Evolutionary conservation across 1,284 basidiomycete genomes (phyloP), one percentile per base, ranked within the genome.

Genomic region (Trichosporon coremiiforme): DNA sequence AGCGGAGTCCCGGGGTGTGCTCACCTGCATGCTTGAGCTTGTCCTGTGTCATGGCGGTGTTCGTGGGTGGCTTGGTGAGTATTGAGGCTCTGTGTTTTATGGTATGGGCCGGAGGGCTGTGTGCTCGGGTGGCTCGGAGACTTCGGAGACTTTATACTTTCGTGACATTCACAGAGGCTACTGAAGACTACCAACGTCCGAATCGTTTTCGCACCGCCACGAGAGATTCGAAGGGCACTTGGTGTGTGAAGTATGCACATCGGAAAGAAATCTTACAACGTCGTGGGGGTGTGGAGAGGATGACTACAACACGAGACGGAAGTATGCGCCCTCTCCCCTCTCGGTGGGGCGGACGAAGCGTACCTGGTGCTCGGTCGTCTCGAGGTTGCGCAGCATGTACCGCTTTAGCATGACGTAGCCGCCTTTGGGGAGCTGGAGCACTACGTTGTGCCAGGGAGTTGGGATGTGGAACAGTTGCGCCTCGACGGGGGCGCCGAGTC

Each of bases 361-460:
- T 2, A 65, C 64, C 12, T 47, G 41, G 64, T 65, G 64, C 45
- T 65, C 64, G 15, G 29, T 50, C 41, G 41, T 31, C 25, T 31
- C 64, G 25, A 65, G 45, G 64, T 65, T 50, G 4, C 29, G 20
- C 25, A 65, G 45, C 64, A 50, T 50, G 17, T 50, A 33, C 41
- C 45, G 31, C 33, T 66, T 66, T n/a, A 41, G 29, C 29, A 66
- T 20, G n/a, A 57, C 36, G 31, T 38, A 66, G 7, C 50, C 55
- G 1, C 33, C 53, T 0, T 41, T 22, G 10, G 41, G 50, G 0
- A 66, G 31, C 50, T 66, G 36, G n/a, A 66, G 50, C 1, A 66
- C 65, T 2, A 57, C 65, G 12, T 66, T 66, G 50, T 66, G 65
- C 65, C 65, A 66, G 10, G 65, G 65, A 10, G 65, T 66, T 2